A percentile compares a stretch with the other conserved stretches of the same genome.
These are phyloP conservation scores for Rhinocladiella similis DNA, from an alignment of 2,329 filamentous ascomycete species.

Conservation along the genomic window DNA sequence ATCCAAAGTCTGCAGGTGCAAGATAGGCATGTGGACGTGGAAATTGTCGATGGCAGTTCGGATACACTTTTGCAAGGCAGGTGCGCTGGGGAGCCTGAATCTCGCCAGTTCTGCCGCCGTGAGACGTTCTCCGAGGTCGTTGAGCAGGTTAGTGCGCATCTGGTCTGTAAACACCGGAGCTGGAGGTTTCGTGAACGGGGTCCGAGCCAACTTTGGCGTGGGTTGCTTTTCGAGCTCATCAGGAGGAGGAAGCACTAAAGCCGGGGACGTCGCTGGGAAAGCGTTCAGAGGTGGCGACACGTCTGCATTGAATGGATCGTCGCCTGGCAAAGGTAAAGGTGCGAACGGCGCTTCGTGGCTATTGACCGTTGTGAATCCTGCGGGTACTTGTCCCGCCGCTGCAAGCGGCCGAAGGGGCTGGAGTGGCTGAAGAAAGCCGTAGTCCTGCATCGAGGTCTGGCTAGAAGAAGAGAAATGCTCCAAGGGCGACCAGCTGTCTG, in stretches of 20 bases:
- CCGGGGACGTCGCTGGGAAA: no score
- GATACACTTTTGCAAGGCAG: constrained; percentile 33
- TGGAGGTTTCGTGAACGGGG: constrained; percentile 4
- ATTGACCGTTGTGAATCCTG: neutral
- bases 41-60: constrained; percentile 36
- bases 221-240: neutral
- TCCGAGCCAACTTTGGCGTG: constrained; percentile 1
- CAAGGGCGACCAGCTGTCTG: constrained; percentile 20
- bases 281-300: no score
- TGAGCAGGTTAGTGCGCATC: constrained; percentile 17
- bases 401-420: no score
- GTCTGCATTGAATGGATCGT: neutral
- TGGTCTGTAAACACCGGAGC: constrained; percentile 20
- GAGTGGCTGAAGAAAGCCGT: constrained; percentile 12
- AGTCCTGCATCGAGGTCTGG: constrained; percentile 19
- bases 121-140: constrained; percentile 18
- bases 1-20: constrained; percentile 36
- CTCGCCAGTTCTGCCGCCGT: constrained; percentile 5
- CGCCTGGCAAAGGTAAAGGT: neutral
- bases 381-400: neutral
- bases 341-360: neutral
- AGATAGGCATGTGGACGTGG: constrained; percentile 36
- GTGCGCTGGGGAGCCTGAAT: constrained; percentile 14
- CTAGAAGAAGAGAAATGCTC: constrained; percentile 22
- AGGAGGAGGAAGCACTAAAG: neutral